phyloP scores from a whole-genome alignment of 148 eudicot species.

The Chenopodium suecicum region DNA sequence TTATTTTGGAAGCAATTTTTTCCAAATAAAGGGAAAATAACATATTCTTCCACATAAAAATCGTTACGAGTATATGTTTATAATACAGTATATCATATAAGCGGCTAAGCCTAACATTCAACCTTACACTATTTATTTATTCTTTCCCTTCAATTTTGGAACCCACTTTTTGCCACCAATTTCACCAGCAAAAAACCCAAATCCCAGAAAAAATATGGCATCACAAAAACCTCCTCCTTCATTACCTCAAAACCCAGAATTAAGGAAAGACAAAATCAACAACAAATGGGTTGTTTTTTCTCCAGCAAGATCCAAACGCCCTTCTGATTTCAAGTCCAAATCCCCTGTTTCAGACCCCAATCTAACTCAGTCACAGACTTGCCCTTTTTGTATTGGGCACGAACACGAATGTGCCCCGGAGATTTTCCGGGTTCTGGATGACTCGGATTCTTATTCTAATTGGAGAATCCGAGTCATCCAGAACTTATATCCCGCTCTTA shows the following conservation, averaged over 20 bases:
- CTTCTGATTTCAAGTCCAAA: slow-evolving; percentile 90
- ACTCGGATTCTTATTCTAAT: slow-evolving; percentile 35
- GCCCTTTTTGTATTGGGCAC: slow-evolving; percentile 88
- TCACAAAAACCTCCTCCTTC: slow-evolving; percentile 12
- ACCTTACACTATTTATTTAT: too few relatives aligned
- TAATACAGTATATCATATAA: too few relatives aligned
- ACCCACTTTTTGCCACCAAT: neutral
- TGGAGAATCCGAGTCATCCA: slow-evolving; percentile 82
- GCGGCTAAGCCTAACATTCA: too few relatives aligned
- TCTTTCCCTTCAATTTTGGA: too few relatives aligned
- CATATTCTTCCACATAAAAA: too few relatives aligned
- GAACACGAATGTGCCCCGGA: slow-evolving; percentile 95
- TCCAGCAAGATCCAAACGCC: slow-evolving; percentile 85
- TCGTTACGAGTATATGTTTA: too few relatives aligned
- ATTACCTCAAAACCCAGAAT: slow-evolving; percentile 41
- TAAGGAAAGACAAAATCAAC: slow-evolving; percentile 64
- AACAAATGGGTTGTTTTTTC: slow-evolving; percentile 80
- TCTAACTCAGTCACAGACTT: slow-evolving; percentile 33
- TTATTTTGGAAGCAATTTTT: neutral
- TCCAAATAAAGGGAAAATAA: neutral
- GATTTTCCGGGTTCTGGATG: slow-evolving; percentile 64
- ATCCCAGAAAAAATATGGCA: neutral
- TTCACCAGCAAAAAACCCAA: neutral
- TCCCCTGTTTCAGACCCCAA: slow-evolving; percentile 44
- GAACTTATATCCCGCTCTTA: slow-evolving; percentile 84